Evolutionary conservation across 805 yeast genomes (phyloP).

Genomic region (Jamesozyma gamospora): DNA sequence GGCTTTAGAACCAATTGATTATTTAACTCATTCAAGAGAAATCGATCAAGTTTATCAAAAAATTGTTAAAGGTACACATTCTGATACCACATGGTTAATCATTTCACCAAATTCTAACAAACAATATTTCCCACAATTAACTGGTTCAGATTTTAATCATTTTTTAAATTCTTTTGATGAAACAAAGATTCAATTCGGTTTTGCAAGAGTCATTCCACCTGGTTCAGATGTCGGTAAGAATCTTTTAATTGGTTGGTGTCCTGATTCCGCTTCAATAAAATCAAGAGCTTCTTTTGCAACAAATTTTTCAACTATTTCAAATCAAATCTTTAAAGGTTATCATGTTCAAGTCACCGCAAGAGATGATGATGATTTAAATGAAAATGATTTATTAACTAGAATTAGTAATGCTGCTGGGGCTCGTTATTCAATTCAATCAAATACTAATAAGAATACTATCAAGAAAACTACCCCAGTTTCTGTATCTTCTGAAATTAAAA

Average conservation of each 20-base stretch:
- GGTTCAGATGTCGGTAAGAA: slow-evolving; percentile 85
- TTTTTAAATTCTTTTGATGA: slow-evolving; percentile 78
- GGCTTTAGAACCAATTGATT: slow-evolving; percentile 41
- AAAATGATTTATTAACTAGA: slow-evolving; percentile 60
- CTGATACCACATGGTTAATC: slow-evolving; percentile 62
- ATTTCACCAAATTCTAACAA: slow-evolving; percentile 59
- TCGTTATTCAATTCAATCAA: slow-evolving; percentile 61
- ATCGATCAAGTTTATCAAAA: slow-evolving; percentile 67
- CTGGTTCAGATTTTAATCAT: slow-evolving; percentile 61
- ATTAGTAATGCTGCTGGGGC: slow-evolving; percentile 94
- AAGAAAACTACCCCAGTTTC: slow-evolving; percentile 25
- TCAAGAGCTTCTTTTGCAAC: slow-evolving; percentile 66
- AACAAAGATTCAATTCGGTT: slow-evolving; percentile 81
- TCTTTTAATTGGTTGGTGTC: slow-evolving; percentile 90
- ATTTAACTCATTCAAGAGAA: slow-evolving; percentile 60
- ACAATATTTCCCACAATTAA: slow-evolving; percentile 34
- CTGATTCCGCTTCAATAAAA: slow-evolving; percentile 84
- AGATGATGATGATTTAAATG: slow-evolving; percentile 80
- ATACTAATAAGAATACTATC: slow-evolving; percentile 25
- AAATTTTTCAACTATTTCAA: slow-evolving; percentile 65
- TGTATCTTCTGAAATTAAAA: slow-evolving; percentile 16
- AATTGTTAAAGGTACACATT: slow-evolving; percentile 64
- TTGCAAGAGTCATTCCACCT: slow-evolving; percentile 78
- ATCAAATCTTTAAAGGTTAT: slow-evolving; percentile 60
- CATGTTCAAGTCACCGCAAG: slow-evolving; percentile 97